Evolutionary conservation across 2,329 filamentous ascomycete genomes (phyloP), one percentile per base, ranked within the genome.

Genomic region (Calonectria pteridis): DNA sequence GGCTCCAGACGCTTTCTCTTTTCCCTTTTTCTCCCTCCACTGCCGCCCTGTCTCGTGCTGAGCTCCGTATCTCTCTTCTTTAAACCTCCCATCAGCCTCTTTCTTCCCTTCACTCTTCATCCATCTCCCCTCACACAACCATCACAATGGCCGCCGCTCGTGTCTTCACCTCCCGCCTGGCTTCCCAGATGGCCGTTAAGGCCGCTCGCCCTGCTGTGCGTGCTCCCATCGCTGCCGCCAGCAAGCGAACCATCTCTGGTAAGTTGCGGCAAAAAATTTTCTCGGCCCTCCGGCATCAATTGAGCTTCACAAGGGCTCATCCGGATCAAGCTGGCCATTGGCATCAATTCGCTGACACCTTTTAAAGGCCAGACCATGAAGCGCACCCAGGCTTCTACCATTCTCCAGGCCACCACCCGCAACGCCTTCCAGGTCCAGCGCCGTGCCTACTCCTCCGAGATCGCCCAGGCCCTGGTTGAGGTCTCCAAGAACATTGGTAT

Each of bases 401-500:
- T 93, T 88, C 87, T 93, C 88, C 90, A 91, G 87, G 88, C 90
- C 87, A 90, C 91, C 86, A 88, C 88, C 85, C 90, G 91, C 87
- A 89, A 91, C 87, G 91, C 90, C 84, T 91, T 91, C 89, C 86
- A 89, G 86, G 85, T 88, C 84, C 88, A 90, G 85, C 91, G 91
- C 87, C 94, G 94, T 85, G 91, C 92, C 86, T 96, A 95, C 93
- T 95, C 93, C 84, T 95, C 94, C 84, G 94, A 96, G 92, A 94
- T 96, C 88, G 94, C 94, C 89, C 91, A 94, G 87, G 94, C 94
- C 87, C 93, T 96, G 90, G 94, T 96, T 86, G 93, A 95, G 91
- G 94, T 95, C 89, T 95, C 94, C 88, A 94, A 95, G 92, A 95
- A 95, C 93, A 87, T 95, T 84, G 94, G 94, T 91, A 95, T 95